Base-by-base conservation (phyloP, 2,329 filamentous ascomycete genomes). In the Polychaeton citri region DNA sequence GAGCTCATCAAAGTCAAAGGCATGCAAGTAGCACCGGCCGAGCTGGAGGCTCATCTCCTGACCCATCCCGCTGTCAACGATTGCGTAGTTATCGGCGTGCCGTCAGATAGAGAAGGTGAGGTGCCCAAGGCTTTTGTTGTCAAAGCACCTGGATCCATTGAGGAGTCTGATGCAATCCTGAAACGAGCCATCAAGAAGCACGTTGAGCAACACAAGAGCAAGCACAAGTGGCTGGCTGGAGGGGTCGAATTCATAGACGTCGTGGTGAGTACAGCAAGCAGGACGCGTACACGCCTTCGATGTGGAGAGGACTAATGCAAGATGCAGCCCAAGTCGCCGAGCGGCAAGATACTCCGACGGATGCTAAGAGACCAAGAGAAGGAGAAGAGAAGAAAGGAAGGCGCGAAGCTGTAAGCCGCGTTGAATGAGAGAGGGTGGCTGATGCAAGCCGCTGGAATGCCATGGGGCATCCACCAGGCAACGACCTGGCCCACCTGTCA, bases 21-120 rank as follows among this genome's bases (percentile, higher is more conserved):
- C 38, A 66, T 79, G 40, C 83, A 90, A 74, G 83, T 90, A 16
- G 81, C 83, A 1, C 83, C 83, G 0, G 83, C 83, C 2, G 83
- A 90, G 54, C 72, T 92, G 1, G 83, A 92, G 60, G 79, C 81
- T 1, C 80, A 85, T 49, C 66, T 92, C 4, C 72, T 92, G 10
- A 71, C 76, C 0, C 82, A 88, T 53, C 74, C 77, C 0, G 67
- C 69, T 8, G 82, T 90, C n/a, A 73, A 74, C 30, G 83, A 92
- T 58, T 81, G 76, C 46, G 76, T 83, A 10, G 82, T 92, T 6
- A 84, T 90, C 44, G 77, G 78, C 10, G 65, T 86, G 1, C 79
- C 76, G 0, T 74, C 78, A 39, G 72, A 74, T 5, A 54, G 62
- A 5, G 69, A 74, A 1, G 74, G 74, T 19, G 74, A 79, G 46